Percentiles rank a stretch among this genome's conserved stretches.
These are phyloP conservation scores for Dicorynia guianensis DNA, from an alignment of 306 rosid genomes.

Conservation along the genomic window DNA sequence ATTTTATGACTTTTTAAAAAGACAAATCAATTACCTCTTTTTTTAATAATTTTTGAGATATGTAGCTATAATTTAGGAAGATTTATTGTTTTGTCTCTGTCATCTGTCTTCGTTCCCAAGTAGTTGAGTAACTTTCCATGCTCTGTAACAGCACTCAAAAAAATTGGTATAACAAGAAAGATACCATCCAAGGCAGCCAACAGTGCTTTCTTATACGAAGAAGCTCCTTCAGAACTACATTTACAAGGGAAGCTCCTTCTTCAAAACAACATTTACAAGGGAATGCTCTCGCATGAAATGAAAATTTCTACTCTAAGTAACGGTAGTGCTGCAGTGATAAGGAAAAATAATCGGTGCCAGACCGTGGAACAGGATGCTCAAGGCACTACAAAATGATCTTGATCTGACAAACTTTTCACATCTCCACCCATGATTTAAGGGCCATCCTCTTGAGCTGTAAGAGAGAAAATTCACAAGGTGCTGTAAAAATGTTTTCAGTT, in stretches of 20 bases:
- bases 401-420: conserved; percentile 34
- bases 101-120: too few species aligned
- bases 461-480: conserved; percentile 10
- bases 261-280: conserved; percentile 58
- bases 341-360: conserved; percentile 44
- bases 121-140: not conserved
- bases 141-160: not conserved
- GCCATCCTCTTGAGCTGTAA: conserved; percentile 96
- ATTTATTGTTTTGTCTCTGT: too few species aligned
- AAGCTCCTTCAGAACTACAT: conserved; percentile 30
- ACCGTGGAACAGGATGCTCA: conserved; percentile 47
- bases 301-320: conserved; percentile 35
- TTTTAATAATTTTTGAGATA: too few species aligned
- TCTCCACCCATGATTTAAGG: conserved; percentile 51
- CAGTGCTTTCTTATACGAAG: conserved; percentile 36
- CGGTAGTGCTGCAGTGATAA: conserved; percentile 29
- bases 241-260: conserved; percentile 34
- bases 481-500: conserved; percentile 16
- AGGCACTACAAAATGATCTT: conserved; percentile 35
- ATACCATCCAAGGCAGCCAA: conserved; percentile 38
- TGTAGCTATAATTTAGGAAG: too few species aligned
- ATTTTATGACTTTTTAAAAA: too few species aligned
- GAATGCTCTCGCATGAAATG: conserved; percentile 32
- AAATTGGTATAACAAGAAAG: conserved; percentile 24
- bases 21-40: too few species aligned